phyloP scores from a whole-genome alignment of 257 asterid genomes.

The Haberlea rhodopensis region DNA sequence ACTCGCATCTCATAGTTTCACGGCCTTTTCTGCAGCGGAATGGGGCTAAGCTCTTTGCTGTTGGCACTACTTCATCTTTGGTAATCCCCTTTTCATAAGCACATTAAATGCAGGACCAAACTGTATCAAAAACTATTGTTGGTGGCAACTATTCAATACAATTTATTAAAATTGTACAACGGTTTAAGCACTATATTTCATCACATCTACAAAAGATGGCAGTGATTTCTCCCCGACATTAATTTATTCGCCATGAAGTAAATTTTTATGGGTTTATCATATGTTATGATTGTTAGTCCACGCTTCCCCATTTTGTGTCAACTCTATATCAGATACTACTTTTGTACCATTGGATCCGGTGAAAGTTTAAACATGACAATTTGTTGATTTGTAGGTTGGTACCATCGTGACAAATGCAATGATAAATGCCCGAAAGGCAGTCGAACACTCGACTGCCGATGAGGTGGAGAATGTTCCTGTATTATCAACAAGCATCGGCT shows the following conservation, averaged over 20 bases:
- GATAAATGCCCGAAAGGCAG: constrained; percentile 78
- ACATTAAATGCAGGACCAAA: not conserved
- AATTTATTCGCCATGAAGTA: not conserved
- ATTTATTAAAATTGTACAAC: not conserved
- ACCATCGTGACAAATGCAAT: constrained; percentile 69
- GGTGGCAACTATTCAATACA: not conserved
- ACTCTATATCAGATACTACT: not conserved
- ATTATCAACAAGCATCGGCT: constrained; percentile 71
- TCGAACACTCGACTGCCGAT: constrained; percentile 43
- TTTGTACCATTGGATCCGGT: not conserved
- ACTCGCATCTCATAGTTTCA: not conserved
- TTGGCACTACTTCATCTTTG: constrained; percentile 28
- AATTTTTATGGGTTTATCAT: not conserved
- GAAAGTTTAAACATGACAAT: constrained; percentile 4
- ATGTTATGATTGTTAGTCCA: not conserved
- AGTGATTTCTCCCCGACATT: not conserved
- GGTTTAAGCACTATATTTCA: not conserved
- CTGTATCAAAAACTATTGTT: not conserved
- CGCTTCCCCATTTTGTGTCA: not conserved
- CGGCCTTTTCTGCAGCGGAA: constrained; percentile 20
- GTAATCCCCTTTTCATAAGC: not conserved
- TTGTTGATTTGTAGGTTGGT: constrained; percentile 57
- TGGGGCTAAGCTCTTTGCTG: constrained; percentile 27
- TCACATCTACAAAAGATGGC: not conserved
- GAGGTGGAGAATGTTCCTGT: constrained; percentile 80